These are phyloP conservation scores for Globisporangium irregulare DNA, from an alignment of 352 stramenopile genomes.

Conservation along the genomic window DNA sequence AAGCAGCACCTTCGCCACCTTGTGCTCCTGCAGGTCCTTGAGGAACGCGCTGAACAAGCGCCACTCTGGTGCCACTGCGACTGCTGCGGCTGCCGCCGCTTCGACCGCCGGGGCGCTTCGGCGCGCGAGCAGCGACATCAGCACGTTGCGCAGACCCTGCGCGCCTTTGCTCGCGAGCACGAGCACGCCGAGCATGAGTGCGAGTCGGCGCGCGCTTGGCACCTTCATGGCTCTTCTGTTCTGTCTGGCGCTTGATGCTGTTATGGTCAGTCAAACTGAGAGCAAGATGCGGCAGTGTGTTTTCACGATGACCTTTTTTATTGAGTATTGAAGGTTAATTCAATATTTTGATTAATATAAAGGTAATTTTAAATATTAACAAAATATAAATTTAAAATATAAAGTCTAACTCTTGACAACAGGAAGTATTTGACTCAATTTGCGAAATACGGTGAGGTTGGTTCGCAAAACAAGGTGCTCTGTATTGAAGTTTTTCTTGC, in stretches of 20 bases:
- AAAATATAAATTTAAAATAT: neutral
- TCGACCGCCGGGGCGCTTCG: conserved; percentile 16
- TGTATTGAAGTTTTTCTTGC: conserved; percentile 3
- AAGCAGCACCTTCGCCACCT: conserved; percentile 65
- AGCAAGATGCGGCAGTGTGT: neutral
- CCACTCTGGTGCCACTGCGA: conserved; percentile 29
- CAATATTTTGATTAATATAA: neutral
- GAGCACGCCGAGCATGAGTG: conserved; percentile 40
- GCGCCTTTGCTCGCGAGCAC: conserved; percentile 37
- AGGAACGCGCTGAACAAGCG: conserved; percentile 77
- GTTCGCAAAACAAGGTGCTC: neutral
- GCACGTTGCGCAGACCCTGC: conserved; percentile 27
- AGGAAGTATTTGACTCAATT: too few species aligned
- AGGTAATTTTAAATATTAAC: neutral
- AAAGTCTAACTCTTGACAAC: neutral
- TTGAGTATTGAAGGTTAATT: neutral
- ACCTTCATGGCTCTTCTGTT: conserved; percentile 13
- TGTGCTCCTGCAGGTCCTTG: conserved; percentile 37
- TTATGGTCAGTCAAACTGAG: conserved; percentile 1
- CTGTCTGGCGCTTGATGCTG: neutral
- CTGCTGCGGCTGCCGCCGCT: conserved; percentile 14
- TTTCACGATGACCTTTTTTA: neutral
- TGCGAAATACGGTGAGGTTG: neutral
- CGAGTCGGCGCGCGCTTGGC: conserved; percentile 26
- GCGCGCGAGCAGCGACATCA: conserved; percentile 17